Evolutionary conservation across 768 basidiomycete species (phyloP).

Genomic region (Rhodotorula paludigena): DNA sequence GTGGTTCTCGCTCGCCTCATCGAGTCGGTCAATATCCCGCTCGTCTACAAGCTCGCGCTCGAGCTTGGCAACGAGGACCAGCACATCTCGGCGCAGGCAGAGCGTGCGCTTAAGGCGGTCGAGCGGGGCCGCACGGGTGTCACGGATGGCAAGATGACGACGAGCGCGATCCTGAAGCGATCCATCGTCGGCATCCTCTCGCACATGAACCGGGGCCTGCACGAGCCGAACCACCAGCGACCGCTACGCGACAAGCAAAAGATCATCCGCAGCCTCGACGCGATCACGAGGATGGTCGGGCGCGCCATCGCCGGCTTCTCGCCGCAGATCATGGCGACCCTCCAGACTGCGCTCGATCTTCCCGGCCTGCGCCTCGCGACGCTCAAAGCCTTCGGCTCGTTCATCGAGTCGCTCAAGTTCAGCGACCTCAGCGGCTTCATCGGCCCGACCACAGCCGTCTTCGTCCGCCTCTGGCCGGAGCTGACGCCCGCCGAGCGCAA

Average conservation of each 20-base stretch:
- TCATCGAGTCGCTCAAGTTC: constrained; percentile 63
- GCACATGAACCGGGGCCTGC: constrained; percentile 75
- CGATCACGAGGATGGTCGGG: constrained; percentile 65
- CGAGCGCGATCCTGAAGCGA: constrained; percentile 62
- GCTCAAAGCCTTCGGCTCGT: constrained; percentile 70
- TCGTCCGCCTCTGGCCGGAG: constrained; percentile 69
- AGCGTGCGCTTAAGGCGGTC: constrained; percentile 41
- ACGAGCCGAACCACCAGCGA: constrained; percentile 75
- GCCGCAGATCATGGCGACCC: constrained; percentile 94
- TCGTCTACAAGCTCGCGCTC: constrained; percentile 71
- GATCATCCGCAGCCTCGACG: constrained; percentile 72
- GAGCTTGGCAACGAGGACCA: constrained; percentile 67
- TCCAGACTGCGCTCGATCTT: constrained; percentile 79
- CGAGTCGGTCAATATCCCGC: constrained; percentile 55
- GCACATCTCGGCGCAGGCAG: constrained; percentile 42
- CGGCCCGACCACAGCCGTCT: constrained; percentile 77
- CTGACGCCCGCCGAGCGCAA: constrained; percentile 57
- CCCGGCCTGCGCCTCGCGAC: constrained; percentile 72
- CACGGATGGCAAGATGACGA: constrained; percentile 10
- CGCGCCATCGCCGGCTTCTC: constrained; percentile 67
- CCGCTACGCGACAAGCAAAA: constrained; percentile 63
- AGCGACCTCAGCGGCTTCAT: constrained; percentile 75
- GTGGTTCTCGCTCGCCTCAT: constrained; percentile 43
- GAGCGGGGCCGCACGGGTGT: constrained; percentile 35
- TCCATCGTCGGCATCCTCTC: constrained; percentile 81